Base-by-base conservation (phyloP, 2,329 filamentous ascomycete genomes). In the Emericellopsis cladophorae region DNA sequence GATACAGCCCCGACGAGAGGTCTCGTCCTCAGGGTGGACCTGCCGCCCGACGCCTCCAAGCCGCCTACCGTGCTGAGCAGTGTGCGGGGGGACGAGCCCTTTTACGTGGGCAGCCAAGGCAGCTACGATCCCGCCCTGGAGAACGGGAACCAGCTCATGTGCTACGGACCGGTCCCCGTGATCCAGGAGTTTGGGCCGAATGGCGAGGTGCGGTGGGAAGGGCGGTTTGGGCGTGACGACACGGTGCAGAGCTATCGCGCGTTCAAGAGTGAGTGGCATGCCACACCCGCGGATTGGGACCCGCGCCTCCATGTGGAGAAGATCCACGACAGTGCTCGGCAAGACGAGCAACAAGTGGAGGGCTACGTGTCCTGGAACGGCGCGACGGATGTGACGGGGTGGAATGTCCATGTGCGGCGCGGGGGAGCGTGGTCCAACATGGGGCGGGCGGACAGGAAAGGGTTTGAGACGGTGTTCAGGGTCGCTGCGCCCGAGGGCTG, bases 321-420 rank as follows among this genome's bases (percentile, higher is more conserved):
- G 36, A 15, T 15, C 9, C 31, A 32, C 31, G 22, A 31, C 0
- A 7, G 23, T 22, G 6, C 18, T 15, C n/a, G 5, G 22, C 4
- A 38, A 23, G 36, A 38, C 22, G 21, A 29, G 5, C 22, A 23
- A 23, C 36, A 26, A 7, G 26, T 47, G 1, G 32, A 41, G 1
- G 49, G 46, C 4, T 53, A 47, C 15, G 47, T 54, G 2, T 51
- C 47, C 38, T 54, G 52, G 52, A 54, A 54, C 31, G 52, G 52
- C 0, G 52, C 49, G 3, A 54, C 52, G 0, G 52, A 53, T 3
- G 45, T 54, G 2, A 45, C 52, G 1, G 10, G 37, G 1, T 54
- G 51, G 45, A 50, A 50, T 8, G 34, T 54, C 1, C 54, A 54
- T 23, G 31, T 18, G 9, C 14, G 7, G 24, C 33, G 7, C 42